A percentile compares a stretch with the other conserved stretches of the same genome.
phyloP scores from a whole-genome alignment of 2,329 filamentous ascomycete species.

The Fusarium chuoi region DNA sequence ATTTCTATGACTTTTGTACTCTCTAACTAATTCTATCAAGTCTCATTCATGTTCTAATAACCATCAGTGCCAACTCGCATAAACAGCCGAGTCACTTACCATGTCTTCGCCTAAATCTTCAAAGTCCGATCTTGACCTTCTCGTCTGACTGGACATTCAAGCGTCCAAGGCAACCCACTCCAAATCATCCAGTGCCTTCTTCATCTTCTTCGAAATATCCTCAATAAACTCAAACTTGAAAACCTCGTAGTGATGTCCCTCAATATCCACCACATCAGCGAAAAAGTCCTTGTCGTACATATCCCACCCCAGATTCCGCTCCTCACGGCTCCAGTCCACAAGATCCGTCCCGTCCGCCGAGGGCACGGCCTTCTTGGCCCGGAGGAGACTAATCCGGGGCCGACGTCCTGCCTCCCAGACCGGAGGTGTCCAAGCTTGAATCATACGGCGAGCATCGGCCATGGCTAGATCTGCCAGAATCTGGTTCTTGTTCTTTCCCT shows the following conservation, averaged over 20 bases:
- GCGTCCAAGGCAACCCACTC: slow-evolving; percentile 16
- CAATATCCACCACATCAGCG: slow-evolving; percentile 57
- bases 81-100: not conserved
- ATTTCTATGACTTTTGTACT: not conserved
- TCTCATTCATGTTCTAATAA: not conserved
- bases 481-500: slow-evolving; percentile 50
- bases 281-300: slow-evolving; percentile 58
- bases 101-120: not conserved
- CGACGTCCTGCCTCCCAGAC: slow-evolving; percentile 48
- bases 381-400: slow-evolving; percentile 58
- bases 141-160: not conserved
- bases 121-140: not conserved
- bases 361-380: slow-evolving; percentile 55
- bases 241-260: slow-evolving; percentile 63
- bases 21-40: not conserved
- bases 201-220: slow-evolving; percentile 44
- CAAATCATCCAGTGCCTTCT: slow-evolving; percentile 27
- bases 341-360: slow-evolving; percentile 42
- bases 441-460: slow-evolving; percentile 54
- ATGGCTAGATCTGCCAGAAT: slow-evolving; percentile 53
- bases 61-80: not conserved
- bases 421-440: slow-evolving; percentile 54
- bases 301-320: slow-evolving; percentile 61
- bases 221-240: slow-evolving; percentile 50
- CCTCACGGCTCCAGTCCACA: slow-evolving; percentile 58